These are phyloP conservation scores for Phytophthora pistaciae DNA, from an alignment of 352 stramenopile species.

Conservation along the genomic window DNA sequence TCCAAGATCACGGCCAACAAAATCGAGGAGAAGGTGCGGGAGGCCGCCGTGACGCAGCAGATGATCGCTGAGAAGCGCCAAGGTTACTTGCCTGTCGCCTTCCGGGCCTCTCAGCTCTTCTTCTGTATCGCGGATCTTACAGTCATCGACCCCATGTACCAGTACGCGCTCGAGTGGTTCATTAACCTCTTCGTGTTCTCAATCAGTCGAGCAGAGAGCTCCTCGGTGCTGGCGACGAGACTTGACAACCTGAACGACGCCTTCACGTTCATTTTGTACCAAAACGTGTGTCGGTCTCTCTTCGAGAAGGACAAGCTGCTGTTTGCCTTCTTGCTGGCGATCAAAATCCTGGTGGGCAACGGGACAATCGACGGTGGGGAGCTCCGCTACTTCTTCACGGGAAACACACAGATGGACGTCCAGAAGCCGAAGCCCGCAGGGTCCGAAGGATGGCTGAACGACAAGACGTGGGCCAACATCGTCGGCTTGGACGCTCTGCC, in stretches of 20 bases:
- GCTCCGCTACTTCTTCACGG: conserved; percentile 93
- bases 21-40: conserved; percentile 95
- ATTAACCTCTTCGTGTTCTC: conserved; percentile 95
- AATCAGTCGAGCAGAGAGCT: conserved; percentile 88
- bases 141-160: conserved; percentile 97
- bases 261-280: conserved; percentile 95
- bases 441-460: conserved; percentile 78
- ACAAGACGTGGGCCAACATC: conserved; percentile 93
- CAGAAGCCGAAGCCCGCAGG: conserved; percentile 73
- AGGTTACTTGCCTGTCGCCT: conserved; percentile 93
- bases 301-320: conserved; percentile 98
- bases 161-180: conserved; percentile 97
- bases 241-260: conserved; percentile 93
- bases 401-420: conserved; percentile 93
- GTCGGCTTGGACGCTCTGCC: conserved; percentile 76
- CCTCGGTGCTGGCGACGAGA: conserved; percentile 78
- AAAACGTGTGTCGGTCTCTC: conserved; percentile 96
- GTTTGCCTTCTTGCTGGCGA: conserved; percentile 94
- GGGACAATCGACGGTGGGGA: conserved; percentile 81
- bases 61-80: conserved; percentile 94
- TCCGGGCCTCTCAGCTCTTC: conserved; percentile 93
- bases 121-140: conserved; percentile 95
- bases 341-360: conserved; percentile 93
- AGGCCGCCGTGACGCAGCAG: conserved; percentile 92
- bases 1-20: conserved; percentile 95